These are phyloP conservation scores for Clavariopsis aquatica DNA, from an alignment of 495 filamentous ascomycete genomes.

Conservation along the genomic window DNA sequence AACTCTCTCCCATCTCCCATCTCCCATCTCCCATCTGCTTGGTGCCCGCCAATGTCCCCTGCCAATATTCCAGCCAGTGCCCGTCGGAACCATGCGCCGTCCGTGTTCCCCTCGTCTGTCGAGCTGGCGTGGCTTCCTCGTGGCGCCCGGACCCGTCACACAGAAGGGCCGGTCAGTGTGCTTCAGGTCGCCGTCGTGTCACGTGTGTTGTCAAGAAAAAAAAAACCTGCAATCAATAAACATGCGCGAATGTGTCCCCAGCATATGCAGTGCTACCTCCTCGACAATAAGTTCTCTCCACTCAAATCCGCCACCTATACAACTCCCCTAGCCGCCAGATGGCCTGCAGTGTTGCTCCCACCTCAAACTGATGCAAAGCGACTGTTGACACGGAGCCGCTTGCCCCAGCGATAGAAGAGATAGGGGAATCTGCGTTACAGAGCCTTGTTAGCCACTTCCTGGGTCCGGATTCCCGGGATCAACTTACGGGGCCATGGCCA, in stretches of 20 bases:
- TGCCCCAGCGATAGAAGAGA: constrained; percentile 50
- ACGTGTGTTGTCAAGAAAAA: constrained; percentile 31
- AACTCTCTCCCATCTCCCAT: neutral
- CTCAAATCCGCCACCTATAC: constrained; percentile 30
- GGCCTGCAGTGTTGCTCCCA: neutral
- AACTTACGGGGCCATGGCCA: constrained; percentile 50
- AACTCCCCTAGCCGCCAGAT: neutral
- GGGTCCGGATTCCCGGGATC: constrained; percentile 12
- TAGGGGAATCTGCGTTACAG: constrained; percentile 38
- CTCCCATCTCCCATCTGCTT: neutral
- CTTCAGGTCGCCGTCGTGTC: constrained; percentile 29
- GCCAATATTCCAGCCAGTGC: constrained; percentile 7
- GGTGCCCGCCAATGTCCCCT: constrained; percentile 24
- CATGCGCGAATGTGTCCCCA: constrained; percentile 21
- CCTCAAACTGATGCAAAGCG: constrained; percentile 43
- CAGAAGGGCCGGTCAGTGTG: constrained; percentile 21
- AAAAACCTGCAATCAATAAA: constrained; percentile 34
- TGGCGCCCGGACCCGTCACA: constrained; percentile 24
- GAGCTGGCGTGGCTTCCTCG: constrained; percentile 38
- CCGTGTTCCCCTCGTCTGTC: constrained; percentile 16
- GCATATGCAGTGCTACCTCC: constrained; percentile 33
- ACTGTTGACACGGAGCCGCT: constrained; percentile 46
- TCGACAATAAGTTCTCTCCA: constrained; percentile 32
- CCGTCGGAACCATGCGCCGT: constrained; percentile 24
- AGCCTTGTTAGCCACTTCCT: constrained; percentile 26